Evolutionary conservation across 805 yeast species (phyloP), one percentile per base, ranked within the genome.

Genomic region (Debaryomyces maramus): DNA sequence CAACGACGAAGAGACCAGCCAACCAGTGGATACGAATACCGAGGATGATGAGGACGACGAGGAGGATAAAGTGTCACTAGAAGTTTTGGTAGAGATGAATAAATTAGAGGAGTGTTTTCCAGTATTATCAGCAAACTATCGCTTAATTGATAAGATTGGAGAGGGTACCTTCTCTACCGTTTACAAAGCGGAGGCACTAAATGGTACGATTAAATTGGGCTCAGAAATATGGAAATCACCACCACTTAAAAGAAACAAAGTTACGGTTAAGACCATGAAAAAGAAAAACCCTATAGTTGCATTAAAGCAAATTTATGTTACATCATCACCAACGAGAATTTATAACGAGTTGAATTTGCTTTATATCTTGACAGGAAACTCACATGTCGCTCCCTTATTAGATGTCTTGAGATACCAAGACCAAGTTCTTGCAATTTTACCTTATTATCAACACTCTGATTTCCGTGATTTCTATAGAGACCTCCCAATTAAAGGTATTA

Each of bases 281-380:
- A 50, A 51, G 43, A 68, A 61, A 47, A 70, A 58, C 49, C 72
- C 71, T 32, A 59, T 71, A 37, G 98, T 93, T 41, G 99, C 99
- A 2, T 70, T 93, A 50, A 93, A 93, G 59, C 80, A 93, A 54
- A 88, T 93, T 34, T 90, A 91, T 60, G 98, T 90, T 15, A 93
- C 99, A 0, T 87, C 97, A 1, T 88, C 97, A 6, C 97, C 98
- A 0, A 83, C 80, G 46, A 76, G 99, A 61, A 91, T 93, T 32
- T 81, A 78, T 51, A 90, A 90, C 59, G 99, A 93, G 61, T 74
- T 93, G 47, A 83, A 83, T 47, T 66, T 93, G 34, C 71, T 93
- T 22, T 84, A 85, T 56, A 75, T 74, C 45, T 61, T 88, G 36
- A 73, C 83, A 6, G 87, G 87, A 0, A 80, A 83, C 46, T 70